Evolutionary conservation across 352 stramenopile species (phyloP).

Genomic region (Achlya hypogyna): DNA sequence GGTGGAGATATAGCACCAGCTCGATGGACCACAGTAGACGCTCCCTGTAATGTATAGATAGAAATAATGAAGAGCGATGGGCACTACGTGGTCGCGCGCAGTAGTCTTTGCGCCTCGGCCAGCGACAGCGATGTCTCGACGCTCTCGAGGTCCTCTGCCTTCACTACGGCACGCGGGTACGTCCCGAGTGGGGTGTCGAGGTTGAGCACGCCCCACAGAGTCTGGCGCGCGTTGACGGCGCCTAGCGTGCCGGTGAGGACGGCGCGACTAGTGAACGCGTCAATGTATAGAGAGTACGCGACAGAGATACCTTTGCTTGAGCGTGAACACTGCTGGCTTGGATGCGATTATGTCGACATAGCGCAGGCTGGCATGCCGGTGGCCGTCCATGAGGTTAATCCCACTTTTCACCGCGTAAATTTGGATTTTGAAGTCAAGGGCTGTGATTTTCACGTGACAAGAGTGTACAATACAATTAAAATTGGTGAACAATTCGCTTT

Average conservation of each 20-base stretch:
- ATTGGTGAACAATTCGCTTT: too few relatives aligned
- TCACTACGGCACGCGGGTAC: slow-evolving; percentile 52
- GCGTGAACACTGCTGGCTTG: background rate
- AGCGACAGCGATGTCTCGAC: slow-evolving; percentile 24
- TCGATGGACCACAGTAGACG: background rate
- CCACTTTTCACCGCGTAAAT: too few relatives aligned
- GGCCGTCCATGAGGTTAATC: background rate
- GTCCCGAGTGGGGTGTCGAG: slow-evolving; percentile 53
- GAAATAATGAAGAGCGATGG: background rate
- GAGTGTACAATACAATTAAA: background rate
- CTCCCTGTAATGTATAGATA: background rate
- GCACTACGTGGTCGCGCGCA: background rate
- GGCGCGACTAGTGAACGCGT: background rate
- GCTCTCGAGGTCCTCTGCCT: slow-evolving; percentile 41
- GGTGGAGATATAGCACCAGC: background rate
- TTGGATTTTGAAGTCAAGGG: too few relatives aligned
- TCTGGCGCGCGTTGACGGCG: slow-evolving; percentile 47
- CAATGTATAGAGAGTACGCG: background rate
- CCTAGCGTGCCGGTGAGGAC: slow-evolving; percentile 6
- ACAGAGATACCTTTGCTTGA: background rate
- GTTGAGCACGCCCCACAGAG: slow-evolving; percentile 44
- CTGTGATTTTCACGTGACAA: too few relatives aligned
- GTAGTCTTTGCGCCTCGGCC: background rate
- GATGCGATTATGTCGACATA: slow-evolving; percentile 1
- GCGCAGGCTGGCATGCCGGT: background rate